Evolutionary conservation across 73 alveolate genomes (phyloP).

Genomic region (Diophrys appendiculata): DNA sequence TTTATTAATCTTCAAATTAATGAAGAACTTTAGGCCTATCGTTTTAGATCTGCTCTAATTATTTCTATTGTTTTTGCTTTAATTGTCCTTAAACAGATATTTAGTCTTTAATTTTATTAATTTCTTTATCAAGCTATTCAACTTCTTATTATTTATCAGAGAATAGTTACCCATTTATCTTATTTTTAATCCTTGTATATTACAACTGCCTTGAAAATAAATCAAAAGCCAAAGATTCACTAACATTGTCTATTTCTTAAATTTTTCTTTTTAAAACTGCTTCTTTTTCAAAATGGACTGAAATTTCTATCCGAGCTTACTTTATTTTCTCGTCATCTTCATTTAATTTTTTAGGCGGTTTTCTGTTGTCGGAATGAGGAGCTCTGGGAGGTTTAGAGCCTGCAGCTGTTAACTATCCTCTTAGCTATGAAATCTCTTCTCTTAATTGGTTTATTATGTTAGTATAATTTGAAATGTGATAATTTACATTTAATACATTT

Average conservation of each 20-base stretch:
- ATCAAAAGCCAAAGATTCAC: constrained; percentile 53
- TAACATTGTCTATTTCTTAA: constrained; percentile 49
- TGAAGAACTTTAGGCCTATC: no score
- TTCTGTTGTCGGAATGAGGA: background rate
- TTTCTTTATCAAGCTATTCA: background rate
- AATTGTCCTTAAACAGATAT: no score
- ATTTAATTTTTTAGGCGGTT: constrained; percentile 1
- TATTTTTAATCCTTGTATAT: constrained; percentile 8
- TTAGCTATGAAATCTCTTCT: constrained; percentile 73
- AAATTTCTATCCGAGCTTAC: constrained; percentile 46
- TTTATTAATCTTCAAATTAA: no score
- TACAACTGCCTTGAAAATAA: constrained; percentile 43
- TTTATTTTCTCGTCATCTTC: constrained; percentile 17
- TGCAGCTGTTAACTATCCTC: constrained; percentile 50
- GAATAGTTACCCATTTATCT: background rate
- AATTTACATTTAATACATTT: constrained; percentile 76
- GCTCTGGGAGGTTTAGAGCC: background rate
- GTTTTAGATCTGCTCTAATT: no score
- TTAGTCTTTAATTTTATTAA: no score
- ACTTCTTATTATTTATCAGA: background rate
- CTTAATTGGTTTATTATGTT: constrained; percentile 77
- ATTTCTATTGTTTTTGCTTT: no score
- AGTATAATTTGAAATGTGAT: constrained; percentile 73
- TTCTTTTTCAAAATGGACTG: constrained; percentile 62
- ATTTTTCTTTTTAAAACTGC: constrained; percentile 50